Evolutionary conservation across 257 asterid species (phyloP), one percentile per base, ranked within the genome.

Genomic region (Leptodermis oblonga): DNA sequence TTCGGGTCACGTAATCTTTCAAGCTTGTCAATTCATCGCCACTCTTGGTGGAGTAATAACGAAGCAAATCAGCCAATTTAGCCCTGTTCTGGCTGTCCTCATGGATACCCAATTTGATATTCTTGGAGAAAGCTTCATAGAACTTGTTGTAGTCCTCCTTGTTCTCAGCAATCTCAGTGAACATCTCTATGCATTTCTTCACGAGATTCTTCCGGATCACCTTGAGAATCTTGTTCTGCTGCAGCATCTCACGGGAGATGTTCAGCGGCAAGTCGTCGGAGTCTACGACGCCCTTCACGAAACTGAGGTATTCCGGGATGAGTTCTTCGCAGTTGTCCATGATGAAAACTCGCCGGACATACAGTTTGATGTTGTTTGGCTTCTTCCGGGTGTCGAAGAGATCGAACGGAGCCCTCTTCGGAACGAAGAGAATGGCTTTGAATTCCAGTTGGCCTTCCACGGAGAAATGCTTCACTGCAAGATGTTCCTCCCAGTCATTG

Each of bases 311-410:
- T 5, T 55, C 62, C 4, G 62, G 62, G 62, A 55, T 55, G 17
- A 55, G 62, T 12, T 55, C 62, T 18, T 55, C 62, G 20, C 62
- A 55, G 62, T 55, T 55, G 34, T 55, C 62, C 62, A 55, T 55
- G 3, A 55, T 55, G 7, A 55, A 55, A 11, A 55, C 62, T 55
- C 62, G 25, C 10, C 62, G 15, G 20, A 55, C 62, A 11, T 55
- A 55, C 62, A 55, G 34, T 36, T 55, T 55, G 34, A 55, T 55
- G 18, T 55, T 55, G 37, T 55, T 55, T 18, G 4, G 37, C 34
- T 55, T 55, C 62, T 55, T 55, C 62, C 34, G 14, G 12, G 31
- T 23, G 34, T 55, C 62, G 4, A 55, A 55, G 2, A 55, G 62
- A 55, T 55, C 62, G 10, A 55, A 55, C 18, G 62, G 62, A 25